phyloP scores from a whole-genome alignment of 371 early-diverging fungal species.

The Catenaria anguillulae region DNA sequence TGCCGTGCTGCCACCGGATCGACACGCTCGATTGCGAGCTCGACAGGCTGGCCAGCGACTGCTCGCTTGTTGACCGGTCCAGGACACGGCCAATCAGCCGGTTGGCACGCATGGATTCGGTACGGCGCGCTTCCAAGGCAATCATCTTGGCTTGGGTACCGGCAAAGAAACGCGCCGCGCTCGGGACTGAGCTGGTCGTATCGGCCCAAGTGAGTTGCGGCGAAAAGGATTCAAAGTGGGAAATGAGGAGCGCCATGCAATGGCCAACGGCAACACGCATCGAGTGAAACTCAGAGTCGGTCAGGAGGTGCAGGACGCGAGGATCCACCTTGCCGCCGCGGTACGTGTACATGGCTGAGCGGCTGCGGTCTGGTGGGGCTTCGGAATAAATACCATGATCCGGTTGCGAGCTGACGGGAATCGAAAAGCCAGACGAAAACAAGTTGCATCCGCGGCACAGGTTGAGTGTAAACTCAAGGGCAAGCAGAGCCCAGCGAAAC shows the following conservation, averaged over 20 bases:
- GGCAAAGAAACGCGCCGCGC: background rate
- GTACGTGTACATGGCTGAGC: too few species aligned
- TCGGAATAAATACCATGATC: too few species aligned
- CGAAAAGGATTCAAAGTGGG: conserved; percentile 62
- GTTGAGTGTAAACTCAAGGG: conserved; percentile 66
- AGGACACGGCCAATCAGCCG: conserved; percentile 25
- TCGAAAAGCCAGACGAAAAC: too few species aligned
- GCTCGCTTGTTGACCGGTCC: conserved; percentile 25
- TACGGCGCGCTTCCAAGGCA: conserved; percentile 12
- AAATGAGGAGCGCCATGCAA: conserved; percentile 63
- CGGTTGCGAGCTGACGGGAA: too few species aligned
- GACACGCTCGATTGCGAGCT: conserved; percentile 56
- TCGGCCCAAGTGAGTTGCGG: conserved; percentile 30
- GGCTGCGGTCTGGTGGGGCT: too few species aligned
- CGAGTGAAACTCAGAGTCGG: conserved; percentile 49
- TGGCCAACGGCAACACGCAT: conserved; percentile 54
- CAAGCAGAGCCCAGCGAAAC: conserved; percentile 74
- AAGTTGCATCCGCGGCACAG: conserved; percentile 14
- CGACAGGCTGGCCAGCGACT: conserved; percentile 55
- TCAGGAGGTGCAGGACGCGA: conserved; percentile 47
- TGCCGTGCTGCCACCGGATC: conserved; percentile 71
- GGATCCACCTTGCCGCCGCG: conserved; percentile 20
- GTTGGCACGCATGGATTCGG: background rate
- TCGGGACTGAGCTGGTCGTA: background rate
- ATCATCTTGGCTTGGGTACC: conserved; percentile 5